Percentiles rank a stretch among this genome's conserved stretches.
Conservation (phyloP, 768 basidiomycete species). For the Rhizopogon sp. region DNA sequence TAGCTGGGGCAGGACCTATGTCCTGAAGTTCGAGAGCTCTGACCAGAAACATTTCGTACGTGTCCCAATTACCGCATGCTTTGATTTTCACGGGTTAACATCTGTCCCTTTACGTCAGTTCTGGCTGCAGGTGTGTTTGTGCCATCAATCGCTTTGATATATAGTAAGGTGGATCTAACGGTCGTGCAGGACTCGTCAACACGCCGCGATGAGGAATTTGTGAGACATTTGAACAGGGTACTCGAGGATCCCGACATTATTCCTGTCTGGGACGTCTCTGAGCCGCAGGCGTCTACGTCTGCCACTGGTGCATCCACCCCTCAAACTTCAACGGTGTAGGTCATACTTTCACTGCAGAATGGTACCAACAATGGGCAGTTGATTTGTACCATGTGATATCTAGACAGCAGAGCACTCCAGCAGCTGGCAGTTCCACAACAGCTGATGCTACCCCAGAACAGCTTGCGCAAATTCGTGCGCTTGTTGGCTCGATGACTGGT, state of each 20-base stretch:
- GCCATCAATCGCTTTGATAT: neutral
- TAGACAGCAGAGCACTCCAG: neutral
- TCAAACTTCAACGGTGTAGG: constrained; percentile 26
- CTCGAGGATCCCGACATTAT: constrained; percentile 62
- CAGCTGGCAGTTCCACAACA: constrained; percentile 1
- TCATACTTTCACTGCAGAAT: neutral
- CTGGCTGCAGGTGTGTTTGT: constrained; percentile 71
- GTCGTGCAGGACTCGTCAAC: constrained; percentile 56
- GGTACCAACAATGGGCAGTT: neutral
- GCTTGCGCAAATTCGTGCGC: constrained; percentile 53
- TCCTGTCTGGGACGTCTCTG: constrained; percentile 51
- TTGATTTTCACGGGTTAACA: constrained; percentile 6
- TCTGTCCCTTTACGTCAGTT: constrained; percentile 43
- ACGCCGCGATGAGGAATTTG: constrained; percentile 67
- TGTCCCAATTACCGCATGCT: constrained; percentile 8
- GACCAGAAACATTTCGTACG: constrained; percentile 86
- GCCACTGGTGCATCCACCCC: constrained; percentile 22
- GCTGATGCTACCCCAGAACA: constrained; percentile 51
- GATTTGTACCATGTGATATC: neutral
- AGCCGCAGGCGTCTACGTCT: constrained; percentile 42
- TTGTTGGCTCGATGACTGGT: constrained; percentile 44
- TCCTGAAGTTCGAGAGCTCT: constrained; percentile 89
- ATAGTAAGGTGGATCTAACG: neutral
- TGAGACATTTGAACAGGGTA: constrained; percentile 63
- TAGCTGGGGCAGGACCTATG: constrained; percentile 65